Evolutionary conservation across 768 basidiomycete genomes (phyloP).

Genomic region (Rhizopogon salebrosus): DNA sequence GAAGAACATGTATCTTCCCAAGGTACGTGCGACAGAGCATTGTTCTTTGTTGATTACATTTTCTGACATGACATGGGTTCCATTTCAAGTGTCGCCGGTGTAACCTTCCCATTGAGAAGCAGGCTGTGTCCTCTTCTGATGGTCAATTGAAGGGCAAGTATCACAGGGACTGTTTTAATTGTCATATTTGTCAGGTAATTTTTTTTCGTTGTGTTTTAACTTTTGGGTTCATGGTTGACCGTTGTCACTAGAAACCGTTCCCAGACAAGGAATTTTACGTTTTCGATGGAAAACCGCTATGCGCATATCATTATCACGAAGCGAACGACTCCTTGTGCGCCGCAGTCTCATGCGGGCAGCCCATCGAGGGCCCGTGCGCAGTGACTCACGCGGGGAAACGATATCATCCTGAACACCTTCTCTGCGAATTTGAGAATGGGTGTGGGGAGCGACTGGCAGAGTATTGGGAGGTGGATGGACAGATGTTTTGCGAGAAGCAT

Average conservation of each 20-base stretch:
- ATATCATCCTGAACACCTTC: slow-evolving; percentile 86
- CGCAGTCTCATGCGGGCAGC: slow-evolving; percentile 70
- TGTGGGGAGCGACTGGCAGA: slow-evolving; percentile 63
- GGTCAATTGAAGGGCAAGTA: slow-evolving; percentile 96
- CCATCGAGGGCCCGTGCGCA: slow-evolving; percentile 92
- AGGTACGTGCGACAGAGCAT: slow-evolving; percentile 42
- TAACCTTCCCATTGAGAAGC: slow-evolving; percentile 80
- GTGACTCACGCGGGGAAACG: slow-evolving; percentile 76
- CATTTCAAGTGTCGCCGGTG: slow-evolving; percentile 76
- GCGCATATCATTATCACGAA: slow-evolving; percentile 91
- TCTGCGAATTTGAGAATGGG: slow-evolving; percentile 63
- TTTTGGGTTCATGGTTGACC: background rate
- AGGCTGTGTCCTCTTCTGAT: slow-evolving; percentile 86
- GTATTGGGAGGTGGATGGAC: slow-evolving; percentile 86
- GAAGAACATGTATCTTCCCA: slow-evolving; percentile 95
- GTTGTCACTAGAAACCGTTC: slow-evolving; percentile 68
- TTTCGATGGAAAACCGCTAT: slow-evolving; percentile 83
- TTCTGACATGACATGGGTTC: slow-evolving; percentile 2
- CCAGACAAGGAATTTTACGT: slow-evolving; percentile 92
- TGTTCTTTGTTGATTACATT: background rate
- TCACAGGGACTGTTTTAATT: slow-evolving; percentile 88
- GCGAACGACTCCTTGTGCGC: slow-evolving; percentile 87
- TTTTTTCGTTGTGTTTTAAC: background rate
- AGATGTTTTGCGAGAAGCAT: slow-evolving; percentile 85
- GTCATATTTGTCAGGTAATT: slow-evolving; percentile 72